Conservation (phyloP, 2,329 filamentous ascomycete genomes). For the Hymenoscyphus salicellus region DNA sequence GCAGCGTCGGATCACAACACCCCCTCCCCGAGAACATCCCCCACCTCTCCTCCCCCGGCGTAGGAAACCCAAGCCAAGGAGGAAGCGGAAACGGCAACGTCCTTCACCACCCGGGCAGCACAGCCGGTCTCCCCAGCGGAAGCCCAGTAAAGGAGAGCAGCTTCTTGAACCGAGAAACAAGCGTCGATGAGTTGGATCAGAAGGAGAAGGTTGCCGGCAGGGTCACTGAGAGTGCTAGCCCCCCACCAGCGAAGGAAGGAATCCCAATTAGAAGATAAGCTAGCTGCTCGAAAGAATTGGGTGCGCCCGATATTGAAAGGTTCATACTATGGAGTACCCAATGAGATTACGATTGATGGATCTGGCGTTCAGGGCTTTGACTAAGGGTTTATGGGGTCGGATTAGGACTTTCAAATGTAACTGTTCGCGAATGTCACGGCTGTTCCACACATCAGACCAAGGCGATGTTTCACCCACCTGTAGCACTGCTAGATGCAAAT, state of each 20-base stretch:
- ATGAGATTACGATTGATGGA: conserved; percentile 24
- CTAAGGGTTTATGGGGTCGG: conserved; percentile 16
- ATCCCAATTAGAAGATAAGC: conserved; percentile 64
- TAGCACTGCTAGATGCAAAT: background rate
- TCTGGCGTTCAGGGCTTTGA: conserved; percentile 28
- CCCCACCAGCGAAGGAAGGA: conserved; percentile 46
- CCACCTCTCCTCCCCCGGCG: conserved; percentile 68
- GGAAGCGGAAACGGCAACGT: conserved; percentile 44
- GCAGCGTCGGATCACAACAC: conserved; percentile 90
- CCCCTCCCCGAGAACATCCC: conserved; percentile 94
- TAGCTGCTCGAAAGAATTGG: background rate
- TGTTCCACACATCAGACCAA: conserved; percentile 13
- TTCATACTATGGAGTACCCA: conserved; percentile 8
- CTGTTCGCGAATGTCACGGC: conserved; percentile 20
- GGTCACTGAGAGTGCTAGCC: conserved; percentile 37
- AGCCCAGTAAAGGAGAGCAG: conserved; percentile 90
- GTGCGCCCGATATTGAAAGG: background rate
- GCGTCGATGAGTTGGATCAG: conserved; percentile 54
- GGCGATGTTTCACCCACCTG: conserved; percentile 8
- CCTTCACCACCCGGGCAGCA: conserved; percentile 42
- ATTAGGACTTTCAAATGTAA: conserved; percentile 24
- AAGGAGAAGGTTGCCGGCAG: conserved; percentile 40
- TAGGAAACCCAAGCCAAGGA: conserved; percentile 40
- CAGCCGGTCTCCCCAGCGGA: conserved; percentile 56
- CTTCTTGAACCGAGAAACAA: conserved; percentile 80